These are phyloP conservation scores for Acer yangbiense DNA, from an alignment of 345 rosid species.

Conservation along the genomic window DNA sequence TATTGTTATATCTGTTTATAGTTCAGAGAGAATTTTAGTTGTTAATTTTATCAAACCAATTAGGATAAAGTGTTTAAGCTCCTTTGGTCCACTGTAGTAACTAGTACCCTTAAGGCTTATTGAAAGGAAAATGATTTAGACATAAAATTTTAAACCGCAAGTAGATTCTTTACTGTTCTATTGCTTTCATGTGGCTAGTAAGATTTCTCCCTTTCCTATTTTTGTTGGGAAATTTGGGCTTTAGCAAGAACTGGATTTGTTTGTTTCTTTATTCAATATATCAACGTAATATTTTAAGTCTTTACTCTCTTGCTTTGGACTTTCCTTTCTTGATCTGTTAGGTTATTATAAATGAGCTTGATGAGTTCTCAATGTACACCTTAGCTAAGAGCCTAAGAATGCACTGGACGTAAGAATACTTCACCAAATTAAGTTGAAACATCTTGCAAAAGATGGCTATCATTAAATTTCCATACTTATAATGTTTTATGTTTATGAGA, in stretches of 20 bases:
- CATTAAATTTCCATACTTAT: not conserved
- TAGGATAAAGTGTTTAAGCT: not conserved
- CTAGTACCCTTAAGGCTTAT: not conserved
- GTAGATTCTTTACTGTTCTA: not conserved
- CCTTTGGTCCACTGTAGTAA: not conserved
- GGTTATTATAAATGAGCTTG: not conserved
- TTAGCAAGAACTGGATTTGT: too few relatives aligned
- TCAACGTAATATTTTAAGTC: not conserved
- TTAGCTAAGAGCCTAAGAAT: not conserved
- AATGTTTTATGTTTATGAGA: not conserved
- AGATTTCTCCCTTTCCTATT: too few relatives aligned
- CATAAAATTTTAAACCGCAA: not conserved
- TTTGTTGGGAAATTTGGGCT: too few relatives aligned
- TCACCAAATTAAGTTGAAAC: not conserved
- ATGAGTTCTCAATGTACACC: not conserved
- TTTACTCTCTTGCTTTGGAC: not conserved
- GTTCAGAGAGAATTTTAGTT: not conserved
- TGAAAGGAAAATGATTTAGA: not conserved
- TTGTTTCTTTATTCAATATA: too few relatives aligned
- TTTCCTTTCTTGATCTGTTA: not conserved
- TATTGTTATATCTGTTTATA: not conserved
- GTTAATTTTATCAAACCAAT: not conserved
- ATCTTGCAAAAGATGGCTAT: not conserved
- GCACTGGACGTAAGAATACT: not conserved
- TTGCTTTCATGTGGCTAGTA: too few relatives aligned